Conservation (phyloP, 352 stramenopile species). For the Plasmopara muralis region DNA sequence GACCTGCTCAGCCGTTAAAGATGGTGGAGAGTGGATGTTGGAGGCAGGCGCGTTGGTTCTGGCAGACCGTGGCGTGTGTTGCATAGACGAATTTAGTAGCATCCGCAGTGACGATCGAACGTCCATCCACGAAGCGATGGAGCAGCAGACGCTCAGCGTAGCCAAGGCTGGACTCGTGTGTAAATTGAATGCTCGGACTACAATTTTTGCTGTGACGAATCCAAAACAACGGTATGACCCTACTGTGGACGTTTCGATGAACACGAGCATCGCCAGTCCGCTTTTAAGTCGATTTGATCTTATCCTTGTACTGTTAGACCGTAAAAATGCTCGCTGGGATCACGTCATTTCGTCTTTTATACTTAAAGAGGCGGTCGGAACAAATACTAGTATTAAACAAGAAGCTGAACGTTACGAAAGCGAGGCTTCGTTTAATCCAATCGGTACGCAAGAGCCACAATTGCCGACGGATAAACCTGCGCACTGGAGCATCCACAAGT, state of each 20-base stretch:
- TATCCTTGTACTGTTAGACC: constrained; percentile 94
- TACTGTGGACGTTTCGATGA: constrained; percentile 85
- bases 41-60: constrained; percentile 94
- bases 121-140: constrained; percentile 97
- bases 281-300: constrained; percentile 98
- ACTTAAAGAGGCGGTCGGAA: constrained; percentile 75
- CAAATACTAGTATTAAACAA: constrained; percentile 25
- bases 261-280: constrained; percentile 93
- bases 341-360: constrained; percentile 93
- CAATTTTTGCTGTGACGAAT: constrained; percentile 95
- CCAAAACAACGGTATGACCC: constrained; percentile 85
- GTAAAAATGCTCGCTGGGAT: constrained; percentile 83
- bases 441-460: constrained; percentile 5
- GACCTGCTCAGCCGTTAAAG: constrained; percentile 95
- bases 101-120: constrained; percentile 91
- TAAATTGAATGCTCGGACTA: constrained; percentile 93
- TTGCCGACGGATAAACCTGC: constrained; percentile 7
- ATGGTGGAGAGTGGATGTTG: constrained; percentile 93
- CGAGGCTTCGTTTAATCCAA: constrained; percentile 14
- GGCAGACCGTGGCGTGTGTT: constrained; percentile 89
- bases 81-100: constrained; percentile 97
- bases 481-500: constrained; percentile 85
- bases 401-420: constrained; percentile 16
- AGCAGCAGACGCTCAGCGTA: constrained; percentile 96
- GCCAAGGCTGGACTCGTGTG: constrained; percentile 97